Evolutionary conservation across 371 early-diverging fungal species (phyloP).

Genomic region (Mortierella sp.): DNA sequence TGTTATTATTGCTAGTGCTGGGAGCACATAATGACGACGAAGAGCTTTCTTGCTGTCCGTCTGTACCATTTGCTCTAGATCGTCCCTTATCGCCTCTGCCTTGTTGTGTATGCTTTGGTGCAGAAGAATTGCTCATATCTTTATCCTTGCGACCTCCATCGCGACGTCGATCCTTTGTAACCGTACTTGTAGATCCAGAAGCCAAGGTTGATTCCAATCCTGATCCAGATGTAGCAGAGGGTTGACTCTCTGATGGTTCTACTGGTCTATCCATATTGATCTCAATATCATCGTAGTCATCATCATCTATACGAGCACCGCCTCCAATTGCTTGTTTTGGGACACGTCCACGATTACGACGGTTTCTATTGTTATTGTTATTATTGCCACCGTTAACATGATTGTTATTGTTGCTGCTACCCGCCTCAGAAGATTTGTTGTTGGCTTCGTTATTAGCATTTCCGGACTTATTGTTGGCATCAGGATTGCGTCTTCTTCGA

Average conservation of each 20-base stretch:
- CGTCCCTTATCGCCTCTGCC: slow-evolving; percentile 9
- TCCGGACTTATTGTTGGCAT: slow-evolving; percentile 13
- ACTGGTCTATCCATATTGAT: slow-evolving; percentile 45
- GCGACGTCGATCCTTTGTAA: slow-evolving; percentile 24
- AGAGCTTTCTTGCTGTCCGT: slow-evolving; percentile 21
- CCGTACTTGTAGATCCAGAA: slow-evolving; percentile 5
- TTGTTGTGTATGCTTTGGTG: slow-evolving; percentile 18
- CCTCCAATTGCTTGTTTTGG: slow-evolving; percentile 21
- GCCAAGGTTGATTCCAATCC: slow-evolving; percentile 1
- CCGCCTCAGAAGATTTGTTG: background rate
- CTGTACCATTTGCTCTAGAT: background rate
- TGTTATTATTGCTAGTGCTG: background rate
- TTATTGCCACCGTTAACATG: slow-evolving; percentile 9
- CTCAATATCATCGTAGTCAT: slow-evolving; percentile 39
- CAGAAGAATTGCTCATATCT: slow-evolving; percentile 12
- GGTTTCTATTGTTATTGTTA: slow-evolving; percentile 22
- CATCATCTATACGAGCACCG: slow-evolving; percentile 42
- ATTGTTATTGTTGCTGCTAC: background rate
- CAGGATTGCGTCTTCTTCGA: slow-evolving; percentile 32
- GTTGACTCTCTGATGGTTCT: slow-evolving; percentile 16
- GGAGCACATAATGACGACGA: slow-evolving; percentile 15
- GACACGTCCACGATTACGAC: slow-evolving; percentile 27
- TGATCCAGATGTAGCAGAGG: background rate
- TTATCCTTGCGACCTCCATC: slow-evolving; percentile 32
- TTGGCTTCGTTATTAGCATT: background rate